Percentiles rank a stretch among this genome's conserved stretches.
Conservation (phyloP, 176 grass and related monocot species). For the Oryza coarctata region DNA sequence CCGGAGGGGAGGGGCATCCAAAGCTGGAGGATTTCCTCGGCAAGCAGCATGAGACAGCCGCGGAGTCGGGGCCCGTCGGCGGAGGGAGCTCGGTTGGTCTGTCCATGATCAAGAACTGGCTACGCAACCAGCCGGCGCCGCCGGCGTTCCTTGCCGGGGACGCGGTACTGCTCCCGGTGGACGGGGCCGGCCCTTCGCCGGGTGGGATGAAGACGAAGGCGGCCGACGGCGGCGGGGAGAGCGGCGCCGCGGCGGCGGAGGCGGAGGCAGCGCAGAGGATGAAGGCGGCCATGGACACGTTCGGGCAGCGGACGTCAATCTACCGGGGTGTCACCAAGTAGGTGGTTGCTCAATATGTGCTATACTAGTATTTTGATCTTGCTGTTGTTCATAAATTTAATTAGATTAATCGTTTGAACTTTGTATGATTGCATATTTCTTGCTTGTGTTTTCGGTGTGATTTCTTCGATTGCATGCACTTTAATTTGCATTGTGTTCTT, state of each 20-base stretch:
- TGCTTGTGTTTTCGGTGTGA: background rate
- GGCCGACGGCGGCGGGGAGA: background rate
- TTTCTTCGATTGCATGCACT: background rate
- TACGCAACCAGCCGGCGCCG: slow-evolving; percentile 55
- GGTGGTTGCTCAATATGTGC: background rate
- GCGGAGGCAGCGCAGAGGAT: slow-evolving; percentile 43
- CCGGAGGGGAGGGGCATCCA: slow-evolving; percentile 26
- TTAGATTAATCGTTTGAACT: background rate
- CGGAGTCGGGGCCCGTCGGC: background rate
- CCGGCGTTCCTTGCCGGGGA: background rate
- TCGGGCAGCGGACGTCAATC: slow-evolving; percentile 76
- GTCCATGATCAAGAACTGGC: slow-evolving; percentile 86
- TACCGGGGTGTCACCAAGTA: slow-evolving; percentile 79
- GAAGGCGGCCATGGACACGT: slow-evolving; percentile 53
- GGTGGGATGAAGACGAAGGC: slow-evolving; percentile 24
- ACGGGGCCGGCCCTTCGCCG: slow-evolving; percentile 28
- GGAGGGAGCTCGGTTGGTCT: slow-evolving; percentile 51
- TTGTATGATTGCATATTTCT: background rate
- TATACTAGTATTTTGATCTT: too few species aligned
- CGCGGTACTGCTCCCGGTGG: background rate
- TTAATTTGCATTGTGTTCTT: background rate
- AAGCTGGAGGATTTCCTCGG: slow-evolving; percentile 80
- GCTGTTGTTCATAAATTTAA: too few species aligned
- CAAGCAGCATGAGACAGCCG: background rate
- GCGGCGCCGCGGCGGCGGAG: background rate